A percentile compares a stretch with the other conserved stretches of the same genome.
phyloP scores from a whole-genome alignment of 1,284 basidiomycete genomes.

The Tilletia setariae region DNA sequence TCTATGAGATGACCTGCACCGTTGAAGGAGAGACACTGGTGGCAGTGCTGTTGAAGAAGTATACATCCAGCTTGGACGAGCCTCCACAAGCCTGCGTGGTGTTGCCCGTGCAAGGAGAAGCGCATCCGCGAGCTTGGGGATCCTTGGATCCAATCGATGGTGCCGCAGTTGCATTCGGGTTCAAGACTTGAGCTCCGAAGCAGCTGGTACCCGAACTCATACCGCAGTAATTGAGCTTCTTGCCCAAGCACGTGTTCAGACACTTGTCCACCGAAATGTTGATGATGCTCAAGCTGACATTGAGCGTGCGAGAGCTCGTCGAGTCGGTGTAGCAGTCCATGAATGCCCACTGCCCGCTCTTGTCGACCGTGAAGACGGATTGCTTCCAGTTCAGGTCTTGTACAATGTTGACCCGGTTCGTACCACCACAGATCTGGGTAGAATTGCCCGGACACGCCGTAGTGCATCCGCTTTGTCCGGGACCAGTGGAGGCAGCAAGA shows the following conservation, averaged over 20 bases:
- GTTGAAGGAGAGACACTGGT: background rate
- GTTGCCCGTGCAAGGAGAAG: background rate
- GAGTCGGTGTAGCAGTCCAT: slow-evolving; percentile 23
- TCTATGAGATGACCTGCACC: background rate
- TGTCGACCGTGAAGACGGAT: slow-evolving; percentile 20
- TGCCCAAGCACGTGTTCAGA: slow-evolving; percentile 33
- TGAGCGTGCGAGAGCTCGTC: slow-evolving; percentile 8
- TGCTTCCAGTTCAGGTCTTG: slow-evolving; percentile 24
- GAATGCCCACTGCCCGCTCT: slow-evolving; percentile 17
- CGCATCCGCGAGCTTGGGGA: background rate
- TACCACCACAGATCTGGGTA: slow-evolving; percentile 22
- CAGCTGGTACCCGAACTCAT: slow-evolving; percentile 46
- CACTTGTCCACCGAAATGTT: slow-evolving; percentile 32
- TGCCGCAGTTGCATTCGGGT: background rate
- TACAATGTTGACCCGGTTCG: slow-evolving; percentile 19
- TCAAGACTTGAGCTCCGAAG: slow-evolving; percentile 26
- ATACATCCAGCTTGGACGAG: background rate
- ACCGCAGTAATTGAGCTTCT: slow-evolving; percentile 42
- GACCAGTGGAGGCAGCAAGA: background rate
- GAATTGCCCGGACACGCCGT: slow-evolving; percentile 19
- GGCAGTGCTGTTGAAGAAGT: background rate
- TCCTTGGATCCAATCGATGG: background rate
- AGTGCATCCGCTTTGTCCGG: slow-evolving; percentile 17
- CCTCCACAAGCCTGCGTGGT: background rate
- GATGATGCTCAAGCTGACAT: slow-evolving; percentile 14